A percentile compares a stretch with the other conserved stretches of the same genome.
phyloP scores from a whole-genome alignment of 129 eudicot genomes.

The Flaveria linearis region DNA sequence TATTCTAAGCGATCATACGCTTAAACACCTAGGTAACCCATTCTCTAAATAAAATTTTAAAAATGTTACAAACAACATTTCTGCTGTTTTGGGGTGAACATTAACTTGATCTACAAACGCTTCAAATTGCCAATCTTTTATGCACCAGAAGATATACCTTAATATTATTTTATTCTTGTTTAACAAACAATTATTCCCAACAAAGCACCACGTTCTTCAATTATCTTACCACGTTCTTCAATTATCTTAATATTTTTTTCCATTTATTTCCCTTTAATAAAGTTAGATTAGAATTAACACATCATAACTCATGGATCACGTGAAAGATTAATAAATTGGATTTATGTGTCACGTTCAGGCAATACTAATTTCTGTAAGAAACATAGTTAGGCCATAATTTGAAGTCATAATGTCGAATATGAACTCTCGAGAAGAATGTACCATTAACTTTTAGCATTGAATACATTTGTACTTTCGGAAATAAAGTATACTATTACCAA shows the following conservation, averaged over 20 bases:
- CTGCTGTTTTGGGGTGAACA: not conserved
- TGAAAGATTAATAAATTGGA: not conserved
- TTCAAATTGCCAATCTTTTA: not conserved
- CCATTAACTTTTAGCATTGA: not conserved
- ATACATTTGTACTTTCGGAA: not conserved
- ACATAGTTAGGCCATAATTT: not conserved
- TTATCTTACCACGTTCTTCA: not conserved
- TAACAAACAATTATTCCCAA: not conserved
- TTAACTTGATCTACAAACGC: not conserved
- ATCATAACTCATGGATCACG: not conserved
- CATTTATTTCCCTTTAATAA: not conserved
- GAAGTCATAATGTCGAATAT: not conserved
- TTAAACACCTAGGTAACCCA: not conserved
- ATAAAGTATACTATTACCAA: not conserved
- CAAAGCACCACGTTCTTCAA: constrained; percentile 3
- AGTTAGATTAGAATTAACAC: not conserved
- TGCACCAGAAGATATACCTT: not conserved
- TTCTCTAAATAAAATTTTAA: not conserved
- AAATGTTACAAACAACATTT: not conserved
- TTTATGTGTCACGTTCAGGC: not conserved
- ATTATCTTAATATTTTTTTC: not conserved
- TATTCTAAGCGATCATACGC: no score
- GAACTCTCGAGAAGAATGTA: not conserved
- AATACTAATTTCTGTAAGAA: not conserved
- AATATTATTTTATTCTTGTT: not conserved